Base-by-base conservation (phyloP, 768 basidiomycete species). In the Peribolospora kevripleyi region DNA sequence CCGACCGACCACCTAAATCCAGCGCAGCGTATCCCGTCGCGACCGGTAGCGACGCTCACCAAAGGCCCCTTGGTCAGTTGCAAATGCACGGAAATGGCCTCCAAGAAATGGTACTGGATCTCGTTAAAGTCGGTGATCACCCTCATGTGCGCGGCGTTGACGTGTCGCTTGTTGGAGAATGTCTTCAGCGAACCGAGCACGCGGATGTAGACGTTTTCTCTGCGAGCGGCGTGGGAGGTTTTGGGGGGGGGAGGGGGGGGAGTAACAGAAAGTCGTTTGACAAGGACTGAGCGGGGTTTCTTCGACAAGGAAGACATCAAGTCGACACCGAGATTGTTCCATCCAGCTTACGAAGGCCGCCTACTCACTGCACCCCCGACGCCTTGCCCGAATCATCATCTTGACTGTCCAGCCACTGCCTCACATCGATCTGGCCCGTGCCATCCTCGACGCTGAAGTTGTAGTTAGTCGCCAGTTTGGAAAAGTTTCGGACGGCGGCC, bases 361-460 rank as follows among this genome's bases (percentile, higher is more conserved):
- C 25, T 25, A 25, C 25, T 25, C 25, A 25, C 25, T 25, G 25
- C 25, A 25, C 25, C 25, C 25, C 25, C 25, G 25, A 25, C 42
- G 57, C 58, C 58, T 65, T 63, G 0, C 62, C 63, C 5, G 70
- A 70, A 1, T 70, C 70, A 41, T 78, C 76, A 4, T 79, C 78
- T 38, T 75, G 71, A 8, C 77, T 72, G 61, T 87, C 84, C 7
- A 79, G 70, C 90, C 91, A 95, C 49, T 63, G 57, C 51, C 70
- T 57, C 5, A 64, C 66, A 59, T 70, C 70, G 37, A 70, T 63
- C 48, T 65, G 64, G 13, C 69, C 70, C 3, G 84, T 83, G 9
- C 88, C 86, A 65, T 98, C 91, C 56, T 88, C 82, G 4, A 98
- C 70, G 56, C 70, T 67, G 63, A 85, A 86, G 42, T 79, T 76